Conservation (phyloP, 768 basidiomycete genomes). For the Russula sp. region DNA sequence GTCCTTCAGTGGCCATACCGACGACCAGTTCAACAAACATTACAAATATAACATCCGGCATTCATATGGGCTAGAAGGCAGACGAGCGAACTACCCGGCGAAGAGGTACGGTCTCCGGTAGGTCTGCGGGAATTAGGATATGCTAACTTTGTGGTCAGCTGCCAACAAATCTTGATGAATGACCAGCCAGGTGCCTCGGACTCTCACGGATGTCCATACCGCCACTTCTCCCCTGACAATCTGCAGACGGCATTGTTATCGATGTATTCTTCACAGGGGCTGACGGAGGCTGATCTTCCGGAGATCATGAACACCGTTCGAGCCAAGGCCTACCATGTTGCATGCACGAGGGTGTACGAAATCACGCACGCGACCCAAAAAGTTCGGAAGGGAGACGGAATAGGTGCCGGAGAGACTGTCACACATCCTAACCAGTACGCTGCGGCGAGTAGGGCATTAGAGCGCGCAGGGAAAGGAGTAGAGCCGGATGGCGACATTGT, state of each 20-base stretch:
- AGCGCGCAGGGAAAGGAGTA: conserved; percentile 32
- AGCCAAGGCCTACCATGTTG: conserved; percentile 81
- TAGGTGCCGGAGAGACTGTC: conserved; percentile 80
- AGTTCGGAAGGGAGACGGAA: conserved; percentile 83
- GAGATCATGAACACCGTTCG: conserved; percentile 82
- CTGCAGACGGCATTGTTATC: conserved; percentile 69
- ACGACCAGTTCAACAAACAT: conserved; percentile 97
- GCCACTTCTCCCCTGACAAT: conserved; percentile 80
- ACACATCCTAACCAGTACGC: conserved; percentile 93
- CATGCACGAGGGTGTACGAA: conserved; percentile 96
- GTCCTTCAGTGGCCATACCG: conserved; percentile 70
- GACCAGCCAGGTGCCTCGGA: conserved; percentile 62
- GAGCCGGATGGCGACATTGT: conserved; percentile 32
- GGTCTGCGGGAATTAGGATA: neutral
- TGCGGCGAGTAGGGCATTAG: conserved; percentile 62
- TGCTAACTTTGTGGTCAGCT: conserved; percentile 42
- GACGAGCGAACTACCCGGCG: conserved; percentile 89
- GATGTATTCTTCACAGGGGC: conserved; percentile 54
- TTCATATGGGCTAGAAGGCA: conserved; percentile 89
- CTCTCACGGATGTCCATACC: conserved; percentile 87
- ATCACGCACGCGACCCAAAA: conserved; percentile 69
- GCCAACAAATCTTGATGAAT: conserved; percentile 73
- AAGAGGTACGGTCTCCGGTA: conserved; percentile 51
- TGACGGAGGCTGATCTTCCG: conserved; percentile 60
- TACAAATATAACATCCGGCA: conserved; percentile 97